phyloP scores from a whole-genome alignment of 768 basidiomycete species.

The Suillus variegatus region DNA sequence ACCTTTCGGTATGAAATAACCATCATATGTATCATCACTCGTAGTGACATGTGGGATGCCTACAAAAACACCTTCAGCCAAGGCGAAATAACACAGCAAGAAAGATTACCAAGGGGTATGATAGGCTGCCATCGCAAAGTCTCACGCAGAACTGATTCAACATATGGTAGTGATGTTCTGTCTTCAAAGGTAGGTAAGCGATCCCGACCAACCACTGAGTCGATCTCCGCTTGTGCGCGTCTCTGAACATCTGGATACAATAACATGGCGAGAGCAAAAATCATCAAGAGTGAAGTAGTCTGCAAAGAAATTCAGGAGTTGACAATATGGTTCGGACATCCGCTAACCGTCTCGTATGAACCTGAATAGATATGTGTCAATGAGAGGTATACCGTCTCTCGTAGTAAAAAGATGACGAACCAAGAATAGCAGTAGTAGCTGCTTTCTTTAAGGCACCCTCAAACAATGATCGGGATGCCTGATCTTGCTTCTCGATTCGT shows the following conservation, averaged over 20 bases:
- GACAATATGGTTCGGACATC: background rate
- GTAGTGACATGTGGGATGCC: background rate
- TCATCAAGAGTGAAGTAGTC: conserved; percentile 12
- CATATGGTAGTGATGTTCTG: background rate
- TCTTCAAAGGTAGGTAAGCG: background rate
- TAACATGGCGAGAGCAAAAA: conserved; percentile 9
- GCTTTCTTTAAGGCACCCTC: conserved; percentile 12
- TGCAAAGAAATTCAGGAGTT: conserved; percentile 1
- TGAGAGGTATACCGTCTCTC: background rate
- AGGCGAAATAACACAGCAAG: too few species aligned
- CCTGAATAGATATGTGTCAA: conserved; percentile 8
- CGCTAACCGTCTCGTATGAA: conserved; percentile 23
- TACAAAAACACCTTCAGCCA: background rate
- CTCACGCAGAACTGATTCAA: conserved; percentile 1
- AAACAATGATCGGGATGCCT: background rate
- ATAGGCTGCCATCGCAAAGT: background rate
- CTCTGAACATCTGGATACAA: conserved; percentile 13
- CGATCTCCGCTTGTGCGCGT: conserved; percentile 22
- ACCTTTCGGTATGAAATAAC: conserved; percentile 31
- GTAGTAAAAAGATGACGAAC: conserved; percentile 4
- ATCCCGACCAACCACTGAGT: conserved; percentile 6
- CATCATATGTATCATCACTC: conserved; percentile 40
- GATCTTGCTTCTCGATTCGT: conserved; percentile 18
- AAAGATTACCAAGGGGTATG: background rate
- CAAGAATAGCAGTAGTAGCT: conserved; percentile 14